phyloP scores from a whole-genome alignment of 495 filamentous ascomycete species.

The Tuber borchii region DNA sequence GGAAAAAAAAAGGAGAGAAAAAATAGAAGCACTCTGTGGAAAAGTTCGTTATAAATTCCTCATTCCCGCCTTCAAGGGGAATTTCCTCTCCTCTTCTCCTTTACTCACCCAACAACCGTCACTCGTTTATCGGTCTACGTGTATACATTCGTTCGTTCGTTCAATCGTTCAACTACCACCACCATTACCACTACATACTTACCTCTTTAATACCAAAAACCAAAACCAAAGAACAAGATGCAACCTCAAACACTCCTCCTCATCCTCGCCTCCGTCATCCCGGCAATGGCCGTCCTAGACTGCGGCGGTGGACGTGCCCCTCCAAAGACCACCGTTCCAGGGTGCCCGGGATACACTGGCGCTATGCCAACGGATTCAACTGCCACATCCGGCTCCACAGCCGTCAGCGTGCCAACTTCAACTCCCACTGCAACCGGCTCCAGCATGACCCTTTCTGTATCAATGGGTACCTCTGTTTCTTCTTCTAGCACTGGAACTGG shows the following conservation, averaged over 20 bases:
- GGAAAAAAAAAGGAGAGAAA: background rate
- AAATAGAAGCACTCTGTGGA: background rate
- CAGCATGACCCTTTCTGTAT: background rate
- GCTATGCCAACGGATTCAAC: background rate
- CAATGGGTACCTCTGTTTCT: background rate
- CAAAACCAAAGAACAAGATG: slow-evolving; percentile 11
- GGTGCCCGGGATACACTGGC: slow-evolving; percentile 54
- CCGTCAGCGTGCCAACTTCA: background rate
- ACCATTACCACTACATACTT: too few species aligned
- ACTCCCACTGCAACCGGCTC: background rate
- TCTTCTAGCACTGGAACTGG: background rate
- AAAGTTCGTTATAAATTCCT: slow-evolving; percentile 9
- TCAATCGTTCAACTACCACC: background rate
- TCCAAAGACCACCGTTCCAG: slow-evolving; percentile 55
- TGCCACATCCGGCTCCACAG: background rate
- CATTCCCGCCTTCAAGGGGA: background rate
- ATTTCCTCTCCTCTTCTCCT: background rate
- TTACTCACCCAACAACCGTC: slow-evolving; percentile 19
- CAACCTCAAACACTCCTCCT: slow-evolving; percentile 27
- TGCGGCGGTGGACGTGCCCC: slow-evolving; percentile 61
- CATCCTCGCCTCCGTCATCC: slow-evolving; percentile 17
- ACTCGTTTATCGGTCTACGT: slow-evolving; percentile 13
- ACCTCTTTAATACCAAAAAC: too few species aligned
- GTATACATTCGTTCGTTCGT: background rate
- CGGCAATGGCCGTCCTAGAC: slow-evolving; percentile 46